Conservation (phyloP, 2,329 filamentous ascomycete species). For the Calonectria honghensis region DNA sequence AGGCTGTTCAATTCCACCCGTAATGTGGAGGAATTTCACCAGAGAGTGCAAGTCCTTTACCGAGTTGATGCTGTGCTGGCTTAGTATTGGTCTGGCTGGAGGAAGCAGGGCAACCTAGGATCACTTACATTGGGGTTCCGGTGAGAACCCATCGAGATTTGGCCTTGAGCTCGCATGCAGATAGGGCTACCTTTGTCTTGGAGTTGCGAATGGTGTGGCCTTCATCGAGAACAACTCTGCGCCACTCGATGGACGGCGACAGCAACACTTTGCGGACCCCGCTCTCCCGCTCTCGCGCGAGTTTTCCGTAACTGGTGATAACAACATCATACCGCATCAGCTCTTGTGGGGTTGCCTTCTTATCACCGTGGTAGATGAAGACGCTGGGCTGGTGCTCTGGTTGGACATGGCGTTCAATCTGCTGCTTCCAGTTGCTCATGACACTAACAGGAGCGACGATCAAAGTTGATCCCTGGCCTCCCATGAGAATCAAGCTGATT, state of each 20-base stretch:
- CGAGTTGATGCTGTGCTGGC: conserved; percentile 77
- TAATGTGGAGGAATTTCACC: conserved; percentile 84
- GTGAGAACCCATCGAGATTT: conserved; percentile 87
- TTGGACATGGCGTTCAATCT: conserved; percentile 83
- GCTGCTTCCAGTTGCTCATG: conserved; percentile 92
- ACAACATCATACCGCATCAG: conserved; percentile 83
- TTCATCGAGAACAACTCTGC: conserved; percentile 87
- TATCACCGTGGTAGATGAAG: conserved; percentile 83
- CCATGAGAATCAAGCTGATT: conserved; percentile 83
- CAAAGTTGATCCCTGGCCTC: conserved; percentile 78
- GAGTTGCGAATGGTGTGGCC: conserved; percentile 89
- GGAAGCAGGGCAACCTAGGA: not conserved
- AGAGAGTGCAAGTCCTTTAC: conserved; percentile 88
- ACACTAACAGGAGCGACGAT: conserved; percentile 89
- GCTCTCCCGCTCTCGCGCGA: conserved; percentile 78
- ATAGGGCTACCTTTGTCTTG: conserved; percentile 81
- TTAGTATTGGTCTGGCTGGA: conserved; percentile 52
- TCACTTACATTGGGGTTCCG: conserved; percentile 83
- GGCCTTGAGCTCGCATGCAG: conserved; percentile 80
- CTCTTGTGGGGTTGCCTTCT: conserved; percentile 73
- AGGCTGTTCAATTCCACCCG: conserved; percentile 83
- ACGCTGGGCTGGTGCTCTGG: conserved; percentile 78
- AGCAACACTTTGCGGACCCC: conserved; percentile 65
- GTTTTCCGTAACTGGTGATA: conserved; percentile 88
- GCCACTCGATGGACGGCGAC: conserved; percentile 75